Percentiles rank a stretch among this genome's conserved stretches.
phyloP scores from a whole-genome alignment of 805 yeast species.

The Grigorovia yakushimaensis region DNA sequence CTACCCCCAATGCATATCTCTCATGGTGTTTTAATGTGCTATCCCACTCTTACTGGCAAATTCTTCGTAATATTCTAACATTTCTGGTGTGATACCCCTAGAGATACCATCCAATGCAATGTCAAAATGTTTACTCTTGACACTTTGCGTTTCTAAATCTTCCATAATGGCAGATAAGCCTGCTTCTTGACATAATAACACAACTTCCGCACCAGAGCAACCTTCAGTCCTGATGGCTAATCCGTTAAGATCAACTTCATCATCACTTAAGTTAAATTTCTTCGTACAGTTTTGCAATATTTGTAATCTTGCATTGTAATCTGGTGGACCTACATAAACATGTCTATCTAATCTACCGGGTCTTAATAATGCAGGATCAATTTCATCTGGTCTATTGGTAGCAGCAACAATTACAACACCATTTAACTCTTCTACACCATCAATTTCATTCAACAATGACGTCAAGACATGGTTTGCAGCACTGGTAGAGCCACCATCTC shows the following conservation, averaged over 20 bases:
- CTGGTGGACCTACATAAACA: constrained; percentile 90
- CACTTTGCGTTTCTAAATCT: constrained; percentile 41
- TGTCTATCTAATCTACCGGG: constrained; percentile 95
- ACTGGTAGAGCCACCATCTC: constrained; percentile 54
- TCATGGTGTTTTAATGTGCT: constrained; percentile 1
- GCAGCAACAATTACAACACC: constrained; percentile 95
- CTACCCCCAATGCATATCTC: too few relatives aligned
- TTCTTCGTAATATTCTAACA: constrained; percentile 64
- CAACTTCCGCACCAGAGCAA: constrained; percentile 95
- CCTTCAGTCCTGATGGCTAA: constrained; percentile 70
- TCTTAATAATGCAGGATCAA: constrained; percentile 85
- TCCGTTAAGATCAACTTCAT: constrained; percentile 38
- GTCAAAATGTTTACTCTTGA: constrained; percentile 58
- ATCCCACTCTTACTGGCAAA: constrained; percentile 35
- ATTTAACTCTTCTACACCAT: constrained; percentile 90
- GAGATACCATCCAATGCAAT: constrained; percentile 60
- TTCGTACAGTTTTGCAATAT: constrained; percentile 62
- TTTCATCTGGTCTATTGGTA: constrained; percentile 87
- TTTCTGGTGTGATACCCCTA: constrained; percentile 73
- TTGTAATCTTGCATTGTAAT: constrained; percentile 64
- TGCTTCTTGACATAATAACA: constrained; percentile 86
- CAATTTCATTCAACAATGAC: constrained; percentile 86
- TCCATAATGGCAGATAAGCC: constrained; percentile 93
- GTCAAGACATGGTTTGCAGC: constrained; percentile 82
- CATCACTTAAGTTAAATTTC: constrained; percentile 45